These are phyloP conservation scores for Leccinum olivaceopallidum DNA, from an alignment of 768 basidiomycete species.

Conservation along the genomic window DNA sequence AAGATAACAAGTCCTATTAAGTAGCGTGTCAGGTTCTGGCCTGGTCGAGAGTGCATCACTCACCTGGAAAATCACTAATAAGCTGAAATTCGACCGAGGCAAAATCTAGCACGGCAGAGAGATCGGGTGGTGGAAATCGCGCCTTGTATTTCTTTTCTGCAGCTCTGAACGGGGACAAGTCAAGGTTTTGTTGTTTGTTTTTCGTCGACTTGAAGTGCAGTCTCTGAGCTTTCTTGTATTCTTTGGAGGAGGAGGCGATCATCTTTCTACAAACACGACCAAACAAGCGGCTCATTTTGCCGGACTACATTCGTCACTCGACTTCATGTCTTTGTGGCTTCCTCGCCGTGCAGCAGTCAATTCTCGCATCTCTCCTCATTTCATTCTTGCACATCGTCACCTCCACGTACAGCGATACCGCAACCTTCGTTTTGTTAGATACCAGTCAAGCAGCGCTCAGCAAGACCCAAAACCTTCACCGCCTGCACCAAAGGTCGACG, in stretches of 20 bases:
- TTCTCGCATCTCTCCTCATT: slow-evolving; percentile 29
- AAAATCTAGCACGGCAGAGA: slow-evolving; percentile 68
- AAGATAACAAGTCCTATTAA: slow-evolving; percentile 80
- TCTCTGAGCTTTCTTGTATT: slow-evolving; percentile 46
- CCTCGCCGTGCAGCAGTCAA: slow-evolving; percentile 48
- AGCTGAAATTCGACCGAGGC: slow-evolving; percentile 37
- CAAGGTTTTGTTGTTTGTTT: slow-evolving; percentile 49
- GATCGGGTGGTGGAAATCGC: slow-evolving; percentile 74
- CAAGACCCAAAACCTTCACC: slow-evolving; percentile 49
- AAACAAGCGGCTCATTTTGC: slow-evolving; percentile 19
- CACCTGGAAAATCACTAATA: slow-evolving; percentile 39
- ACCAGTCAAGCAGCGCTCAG: slow-evolving; percentile 15
- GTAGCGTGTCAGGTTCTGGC: not conserved
- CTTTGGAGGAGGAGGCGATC: slow-evolving; percentile 25
- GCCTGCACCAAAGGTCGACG: slow-evolving; percentile 47
- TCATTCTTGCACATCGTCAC: slow-evolving; percentile 31
- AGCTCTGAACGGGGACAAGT: slow-evolving; percentile 75
- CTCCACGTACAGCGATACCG: not conserved
- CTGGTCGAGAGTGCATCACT: slow-evolving; percentile 15
- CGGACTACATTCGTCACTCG: not conserved
- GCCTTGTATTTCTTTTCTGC: slow-evolving; percentile 83
- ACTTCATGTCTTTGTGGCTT: slow-evolving; percentile 74
- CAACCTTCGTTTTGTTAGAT: slow-evolving; percentile 4
- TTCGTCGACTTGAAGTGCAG: slow-evolving; percentile 61
- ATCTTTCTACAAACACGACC: slow-evolving; percentile 31